These are phyloP conservation scores for Ophiostoma tasmaniense DNA, from an alignment of 2,329 filamentous ascomycete genomes.

Conservation along the genomic window DNA sequence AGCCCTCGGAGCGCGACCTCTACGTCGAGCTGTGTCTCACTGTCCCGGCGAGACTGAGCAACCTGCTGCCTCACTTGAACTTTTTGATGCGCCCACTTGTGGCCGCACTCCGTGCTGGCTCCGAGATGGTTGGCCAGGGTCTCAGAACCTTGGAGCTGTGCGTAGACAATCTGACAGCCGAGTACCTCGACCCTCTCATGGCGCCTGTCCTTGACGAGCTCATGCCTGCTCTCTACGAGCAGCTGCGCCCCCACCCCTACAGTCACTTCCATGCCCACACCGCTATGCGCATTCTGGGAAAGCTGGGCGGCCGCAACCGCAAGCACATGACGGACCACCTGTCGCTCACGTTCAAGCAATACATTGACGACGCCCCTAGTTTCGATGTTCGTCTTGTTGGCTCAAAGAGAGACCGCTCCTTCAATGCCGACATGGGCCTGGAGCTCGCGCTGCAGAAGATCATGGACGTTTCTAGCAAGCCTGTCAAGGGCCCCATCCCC, in stretches of 20 bases:
- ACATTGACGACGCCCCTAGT: slow-evolving; percentile 77
- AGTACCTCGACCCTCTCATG: slow-evolving; percentile 98
- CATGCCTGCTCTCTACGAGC: slow-evolving; percentile 95
- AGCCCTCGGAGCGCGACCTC: slow-evolving; percentile 82
- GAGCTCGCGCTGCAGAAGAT: slow-evolving; percentile 84
- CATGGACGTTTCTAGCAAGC: slow-evolving; percentile 63
- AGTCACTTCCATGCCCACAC: slow-evolving; percentile 97
- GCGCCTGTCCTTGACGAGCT: slow-evolving; percentile 96
- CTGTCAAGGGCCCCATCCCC: slow-evolving; percentile 34
- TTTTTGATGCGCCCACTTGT: slow-evolving; percentile 96
- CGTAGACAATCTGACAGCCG: slow-evolving; percentile 94
- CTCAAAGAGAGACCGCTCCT: slow-evolving; percentile 78
- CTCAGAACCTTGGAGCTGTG: slow-evolving; percentile 89
- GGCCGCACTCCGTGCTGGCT: slow-evolving; percentile 84
- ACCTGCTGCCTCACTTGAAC: slow-evolving; percentile 87
- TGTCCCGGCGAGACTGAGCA: slow-evolving; percentile 87
- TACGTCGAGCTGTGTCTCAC: slow-evolving; percentile 97
- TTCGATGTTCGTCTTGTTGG: slow-evolving; percentile 86
- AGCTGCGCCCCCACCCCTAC: slow-evolving; percentile 86
- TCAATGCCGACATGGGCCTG: slow-evolving; percentile 77
- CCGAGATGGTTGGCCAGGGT: slow-evolving; percentile 89
- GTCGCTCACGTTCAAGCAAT: slow-evolving; percentile 72
- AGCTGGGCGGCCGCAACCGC: slow-evolving; percentile 87
- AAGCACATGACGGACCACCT: slow-evolving; percentile 91
- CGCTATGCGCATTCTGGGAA: slow-evolving; percentile 93